phyloP scores from a whole-genome alignment of 106 monocot genomes.

The Platanthera guangdongensis region DNA sequence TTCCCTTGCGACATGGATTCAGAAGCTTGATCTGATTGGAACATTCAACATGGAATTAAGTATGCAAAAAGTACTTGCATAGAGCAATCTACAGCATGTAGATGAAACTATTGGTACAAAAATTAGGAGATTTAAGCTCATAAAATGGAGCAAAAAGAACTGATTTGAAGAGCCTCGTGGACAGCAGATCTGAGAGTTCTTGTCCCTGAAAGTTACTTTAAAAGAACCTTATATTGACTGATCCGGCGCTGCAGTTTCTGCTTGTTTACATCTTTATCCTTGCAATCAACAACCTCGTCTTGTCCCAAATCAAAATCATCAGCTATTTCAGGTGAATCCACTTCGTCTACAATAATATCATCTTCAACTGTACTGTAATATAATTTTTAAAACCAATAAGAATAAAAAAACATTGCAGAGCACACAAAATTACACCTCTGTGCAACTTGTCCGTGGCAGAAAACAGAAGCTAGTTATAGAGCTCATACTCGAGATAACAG shows the following conservation, averaged over 20 bases:
- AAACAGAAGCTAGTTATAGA: not conserved
- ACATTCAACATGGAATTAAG: slow-evolving; percentile 4
- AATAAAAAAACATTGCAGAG: not conserved
- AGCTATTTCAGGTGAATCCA: slow-evolving; percentile 73
- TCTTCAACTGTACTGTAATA: slow-evolving; percentile 75
- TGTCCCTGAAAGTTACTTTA: not conserved
- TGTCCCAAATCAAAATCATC: slow-evolving; percentile 89
- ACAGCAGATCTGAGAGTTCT: not conserved
- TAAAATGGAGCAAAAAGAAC: not conserved
- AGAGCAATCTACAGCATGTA: not conserved
- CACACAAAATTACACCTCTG: not conserved
- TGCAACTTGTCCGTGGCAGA: not conserved
- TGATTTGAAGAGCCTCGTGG: not conserved
- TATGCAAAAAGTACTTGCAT: not conserved
- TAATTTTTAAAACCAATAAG: not conserved
- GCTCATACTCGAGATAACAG: not conserved
- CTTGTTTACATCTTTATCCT: slow-evolving; percentile 81
- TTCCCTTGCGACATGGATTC: slow-evolving; percentile 84
- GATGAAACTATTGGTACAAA: not conserved
- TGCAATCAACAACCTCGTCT: slow-evolving; percentile 79
- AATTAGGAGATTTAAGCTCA: not conserved
- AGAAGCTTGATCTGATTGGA: slow-evolving; percentile 67
- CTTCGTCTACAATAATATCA: slow-evolving; percentile 86
- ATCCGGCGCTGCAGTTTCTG: slow-evolving; percentile 58
- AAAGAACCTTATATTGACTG: slow-evolving; percentile 65